phyloP scores from a whole-genome alignment of 2,329 filamentous ascomycete species.

The Drechmeria coniospora region DNA sequence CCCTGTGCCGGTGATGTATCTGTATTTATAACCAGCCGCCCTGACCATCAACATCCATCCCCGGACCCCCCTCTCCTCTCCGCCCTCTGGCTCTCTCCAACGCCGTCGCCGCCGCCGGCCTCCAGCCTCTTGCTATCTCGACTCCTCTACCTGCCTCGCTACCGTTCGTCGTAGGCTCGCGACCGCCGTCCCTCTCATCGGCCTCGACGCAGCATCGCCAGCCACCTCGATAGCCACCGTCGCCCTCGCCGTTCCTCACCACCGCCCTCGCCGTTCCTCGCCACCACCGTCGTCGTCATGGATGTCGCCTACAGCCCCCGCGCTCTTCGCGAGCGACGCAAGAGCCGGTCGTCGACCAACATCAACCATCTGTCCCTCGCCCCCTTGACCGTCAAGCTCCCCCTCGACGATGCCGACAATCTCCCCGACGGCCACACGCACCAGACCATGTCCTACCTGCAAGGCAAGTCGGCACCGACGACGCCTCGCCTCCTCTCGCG shows the following conservation, averaged over 20 bases:
- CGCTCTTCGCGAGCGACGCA: constrained; percentile 38
- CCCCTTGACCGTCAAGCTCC: constrained; percentile 47
- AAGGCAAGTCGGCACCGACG: constrained; percentile 46
- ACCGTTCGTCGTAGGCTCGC: no score
- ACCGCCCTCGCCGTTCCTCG: no score
- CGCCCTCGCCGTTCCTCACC: background rate
- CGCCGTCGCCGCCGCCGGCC: no score
- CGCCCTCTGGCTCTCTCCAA: no score
- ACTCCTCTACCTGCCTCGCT: no score
- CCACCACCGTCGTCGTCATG: no score
- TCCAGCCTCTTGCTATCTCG: background rate
- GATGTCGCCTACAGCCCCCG: constrained; percentile 47
- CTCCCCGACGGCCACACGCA: constrained; percentile 20
- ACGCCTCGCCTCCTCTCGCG: constrained; percentile 48
- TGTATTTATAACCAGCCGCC: no score
- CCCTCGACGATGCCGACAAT: constrained; percentile 37
- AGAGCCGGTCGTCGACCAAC: constrained; percentile 42
- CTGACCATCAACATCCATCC: no score
- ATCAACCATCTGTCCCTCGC: constrained; percentile 46
- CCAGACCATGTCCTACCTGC: constrained; percentile 35
- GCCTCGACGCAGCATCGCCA: constrained; percentile 1
- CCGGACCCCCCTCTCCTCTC: no score
- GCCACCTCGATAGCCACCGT: no score
- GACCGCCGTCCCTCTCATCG: no score
- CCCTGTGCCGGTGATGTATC: no score